Base-by-base conservation (phyloP, 257 asterid species). In the Cynanchum wilfordii region DNA sequence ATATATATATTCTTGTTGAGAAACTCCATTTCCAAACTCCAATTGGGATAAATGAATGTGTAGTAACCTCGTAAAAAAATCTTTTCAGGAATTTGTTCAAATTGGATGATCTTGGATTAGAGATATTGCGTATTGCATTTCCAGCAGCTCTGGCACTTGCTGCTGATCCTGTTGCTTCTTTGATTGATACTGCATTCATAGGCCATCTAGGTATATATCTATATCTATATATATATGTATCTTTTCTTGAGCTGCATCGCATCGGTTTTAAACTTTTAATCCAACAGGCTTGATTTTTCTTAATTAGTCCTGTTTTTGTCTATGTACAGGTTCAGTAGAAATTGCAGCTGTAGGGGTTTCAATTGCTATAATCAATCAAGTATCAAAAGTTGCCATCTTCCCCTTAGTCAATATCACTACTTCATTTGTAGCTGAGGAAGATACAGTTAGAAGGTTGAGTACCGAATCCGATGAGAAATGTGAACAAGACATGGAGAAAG, bases 81-180 rank as follows among this genome's bases (percentile, higher is more conserved):
- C 2, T 70, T 64, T 69, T 17, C 38, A 94, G 97, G 83, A 17
- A 59, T 74, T 84, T 91, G 7, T 87, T 91, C 84, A 91, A 87
- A 77, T 52, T 79, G 75, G 99, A 94, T 59, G 90, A 80, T 49
- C 83, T 94, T 10, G 99, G 98, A 0, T n/a, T 42, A 87, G 97
- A 94, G 76, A 88, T 94, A 22, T 45, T 91, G 17, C 29, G 77
- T 0, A 91, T 94, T 10, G 99, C 99, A 1, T 78, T 91, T 40
- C 99, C 99, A 0, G 99, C 98, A 3, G 99, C 99, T 36, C 62
- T 94, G 65, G 99, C 99, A 10, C 73, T 94, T 82, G 98, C 99
- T 44, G 99, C 99, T 19, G 99, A 94, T 78, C 99, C 99, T 5
- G 65, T 94, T 1, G 99, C 99, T 11, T 94, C 99, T 29, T 79